phyloP scores from a whole-genome alignment of 805 yeast genomes.

The Clavispora santaluciae region DNA sequence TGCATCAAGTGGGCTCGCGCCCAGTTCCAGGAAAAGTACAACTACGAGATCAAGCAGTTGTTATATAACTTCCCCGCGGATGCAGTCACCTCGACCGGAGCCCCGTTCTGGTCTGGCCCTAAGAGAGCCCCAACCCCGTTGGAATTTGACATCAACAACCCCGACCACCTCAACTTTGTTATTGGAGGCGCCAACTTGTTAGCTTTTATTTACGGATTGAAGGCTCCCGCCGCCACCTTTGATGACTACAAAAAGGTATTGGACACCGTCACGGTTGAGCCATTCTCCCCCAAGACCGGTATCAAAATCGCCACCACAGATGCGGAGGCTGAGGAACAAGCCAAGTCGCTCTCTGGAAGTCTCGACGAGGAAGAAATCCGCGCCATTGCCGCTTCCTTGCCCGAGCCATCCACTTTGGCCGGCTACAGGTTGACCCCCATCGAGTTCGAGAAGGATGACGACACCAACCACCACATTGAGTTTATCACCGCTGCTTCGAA shows the following conservation, averaged over 20 bases:
- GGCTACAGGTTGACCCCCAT: slow-evolving; percentile 86
- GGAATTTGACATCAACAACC: slow-evolving; percentile 66
- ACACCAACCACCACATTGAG: slow-evolving; percentile 92
- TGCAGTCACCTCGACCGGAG: slow-evolving; percentile 84
- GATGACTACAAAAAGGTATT: slow-evolving; percentile 54
- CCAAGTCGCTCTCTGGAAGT: slow-evolving; percentile 32
- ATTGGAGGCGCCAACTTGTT: slow-evolving; percentile 87
- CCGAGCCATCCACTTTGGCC: slow-evolving; percentile 82
- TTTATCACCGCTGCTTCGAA: slow-evolving; percentile 95
- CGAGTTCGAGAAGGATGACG: slow-evolving; percentile 98
- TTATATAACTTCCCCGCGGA: slow-evolving; percentile 93
- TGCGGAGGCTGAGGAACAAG: slow-evolving; percentile 84
- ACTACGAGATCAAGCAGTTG: slow-evolving; percentile 83
- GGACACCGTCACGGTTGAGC: slow-evolving; percentile 36
- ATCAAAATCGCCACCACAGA: slow-evolving; percentile 80
- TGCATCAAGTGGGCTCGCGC: slow-evolving; percentile 93
- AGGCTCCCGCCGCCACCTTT: slow-evolving; percentile 60
- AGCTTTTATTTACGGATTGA: slow-evolving; percentile 86
- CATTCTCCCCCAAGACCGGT: slow-evolving; percentile 71
- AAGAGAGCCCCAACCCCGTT: slow-evolving; percentile 94
- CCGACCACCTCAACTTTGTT: slow-evolving; percentile 76
- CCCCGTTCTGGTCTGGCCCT: slow-evolving; percentile 96
- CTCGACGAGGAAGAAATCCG: slow-evolving; percentile 62
- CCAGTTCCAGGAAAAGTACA: slow-evolving; percentile 81
- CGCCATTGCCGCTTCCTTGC: slow-evolving; percentile 69